These are phyloP conservation scores for Ochromonas danica DNA, from an alignment of 108 stramenopile genomes.

Conservation along the genomic window DNA sequence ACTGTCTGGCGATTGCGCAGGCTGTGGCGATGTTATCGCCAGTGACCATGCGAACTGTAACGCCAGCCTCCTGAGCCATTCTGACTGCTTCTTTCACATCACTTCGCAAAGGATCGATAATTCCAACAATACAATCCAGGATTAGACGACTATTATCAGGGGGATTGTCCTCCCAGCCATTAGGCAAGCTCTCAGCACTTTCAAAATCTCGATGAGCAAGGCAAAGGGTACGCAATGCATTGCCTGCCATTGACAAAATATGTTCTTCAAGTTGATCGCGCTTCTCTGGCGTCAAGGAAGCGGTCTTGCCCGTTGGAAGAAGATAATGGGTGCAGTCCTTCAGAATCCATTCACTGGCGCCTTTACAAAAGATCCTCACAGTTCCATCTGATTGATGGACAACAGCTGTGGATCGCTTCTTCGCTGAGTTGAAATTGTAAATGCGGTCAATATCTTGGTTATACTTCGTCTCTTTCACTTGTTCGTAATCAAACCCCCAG, in stretches of 20 bases:
- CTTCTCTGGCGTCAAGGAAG: constrained; percentile 38
- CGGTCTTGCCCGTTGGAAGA: constrained; percentile 2
- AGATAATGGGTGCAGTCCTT: constrained; percentile 61
- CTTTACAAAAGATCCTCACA: constrained; percentile 77
- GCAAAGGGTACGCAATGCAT: constrained; percentile 48
- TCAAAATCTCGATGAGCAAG: constrained; percentile 50
- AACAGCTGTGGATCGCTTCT: constrained; percentile 74
- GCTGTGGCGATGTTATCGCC: constrained; percentile 31
- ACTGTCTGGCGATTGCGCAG: constrained; percentile 22
- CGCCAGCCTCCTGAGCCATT: constrained; percentile 25
- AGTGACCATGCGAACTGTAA: constrained; percentile 36
- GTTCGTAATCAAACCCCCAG: constrained; percentile 33
- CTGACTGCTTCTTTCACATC: constrained; percentile 30
- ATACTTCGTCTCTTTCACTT: neutral
- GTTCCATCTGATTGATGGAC: constrained; percentile 61
- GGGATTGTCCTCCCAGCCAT: neutral
- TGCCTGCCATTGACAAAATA: constrained; percentile 38
- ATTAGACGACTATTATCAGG: neutral
- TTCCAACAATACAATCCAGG: constrained; percentile 32
- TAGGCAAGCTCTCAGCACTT: neutral
- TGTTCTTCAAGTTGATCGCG: constrained; percentile 37
- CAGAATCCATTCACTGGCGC: constrained; percentile 74
- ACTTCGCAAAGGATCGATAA: constrained; percentile 24
- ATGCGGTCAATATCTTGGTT: constrained; percentile 39
- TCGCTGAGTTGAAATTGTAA: constrained; percentile 77